Base-by-base conservation (phyloP, 345 rosid genomes). In the Corymbia maculata region DNA sequence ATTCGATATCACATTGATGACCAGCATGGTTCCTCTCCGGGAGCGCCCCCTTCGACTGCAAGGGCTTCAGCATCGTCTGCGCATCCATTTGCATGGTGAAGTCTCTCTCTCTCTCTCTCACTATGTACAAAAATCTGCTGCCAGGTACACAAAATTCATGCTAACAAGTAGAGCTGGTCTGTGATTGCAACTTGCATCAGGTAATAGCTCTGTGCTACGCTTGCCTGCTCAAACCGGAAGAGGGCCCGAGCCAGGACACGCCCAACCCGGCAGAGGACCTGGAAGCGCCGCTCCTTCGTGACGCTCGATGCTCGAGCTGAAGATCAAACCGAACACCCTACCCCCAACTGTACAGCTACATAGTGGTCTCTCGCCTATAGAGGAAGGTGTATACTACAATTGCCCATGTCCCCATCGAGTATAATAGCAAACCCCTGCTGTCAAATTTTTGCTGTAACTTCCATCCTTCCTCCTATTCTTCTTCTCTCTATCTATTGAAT, bases 61-160 rank as follows among this genome's bases (percentile, higher is more conserved):
- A 94, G 87, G 94, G 94, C 44, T 94, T 94, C 87, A 94, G 94
- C 90, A 91, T 93, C 32, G 42, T 94, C 24, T 85, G 89, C 21
- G 93, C 94, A 26, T 93, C 94, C 32, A 49, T 92, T 10, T 91
- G 93, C 94, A 80, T 92, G 95, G 95, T 93, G 87, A 87, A 51
- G 14, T 44, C 86, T 36, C 32, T 24, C 47, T n/a, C 26, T 45
- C 36, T 12, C 17, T 8, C 45, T 8, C 3, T 70, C 24, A 32
- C 47, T 17, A 2, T 8, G 44, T 11, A 8, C 79, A 3, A 36
- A 42, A 42, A 42, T 45, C 51, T 4, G 64, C 49, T 11, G 13
- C 53, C 22, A 55, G 28, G 51, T 42, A n/a, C 8, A n/a, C 7
- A 7, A 36, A 17, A 30, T 16, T 15, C 21, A 7, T 9, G 49